Percentiles rank a stretch among this genome's conserved stretches.
Conservation (phyloP, 306 rosid species). For the Castanopsis chinensis region DNA sequence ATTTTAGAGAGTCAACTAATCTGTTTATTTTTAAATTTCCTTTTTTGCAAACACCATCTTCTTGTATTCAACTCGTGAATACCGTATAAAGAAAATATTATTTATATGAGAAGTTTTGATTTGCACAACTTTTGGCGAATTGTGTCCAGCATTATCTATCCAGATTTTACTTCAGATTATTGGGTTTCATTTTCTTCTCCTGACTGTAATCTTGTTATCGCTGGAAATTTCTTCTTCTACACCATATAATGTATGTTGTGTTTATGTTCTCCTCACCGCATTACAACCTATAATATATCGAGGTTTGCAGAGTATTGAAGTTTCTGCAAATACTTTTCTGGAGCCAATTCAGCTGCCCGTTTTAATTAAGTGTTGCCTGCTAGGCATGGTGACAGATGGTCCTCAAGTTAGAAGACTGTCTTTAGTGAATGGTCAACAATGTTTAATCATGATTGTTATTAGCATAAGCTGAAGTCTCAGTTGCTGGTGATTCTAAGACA, state of each 20-base stretch:
- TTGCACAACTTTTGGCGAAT: not conserved
- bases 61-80: not conserved
- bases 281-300: not conserved
- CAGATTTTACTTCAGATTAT: not conserved
- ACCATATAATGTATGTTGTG: too few relatives aligned
- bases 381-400: not conserved
- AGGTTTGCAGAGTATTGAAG: not conserved
- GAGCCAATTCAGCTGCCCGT: not conserved
- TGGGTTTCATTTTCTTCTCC: not conserved
- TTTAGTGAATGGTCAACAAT: not conserved
- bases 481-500: not conserved
- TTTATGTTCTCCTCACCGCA: too few relatives aligned
- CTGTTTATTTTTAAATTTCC: slow-evolving; percentile 5
- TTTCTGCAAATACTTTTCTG: not conserved
- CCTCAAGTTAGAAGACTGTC: not conserved
- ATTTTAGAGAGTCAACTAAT: not conserved
- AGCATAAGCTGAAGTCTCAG: not conserved
- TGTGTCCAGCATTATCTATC: not conserved
- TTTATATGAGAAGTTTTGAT: not conserved
- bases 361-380: not conserved
- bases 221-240: too few relatives aligned
- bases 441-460: not conserved
- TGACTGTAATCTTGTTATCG: too few relatives aligned
- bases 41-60: not conserved
- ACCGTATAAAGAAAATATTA: not conserved